Base-by-base conservation (phyloP, 164 flowering plant genomes). In the Buxus sempervirens region DNA sequence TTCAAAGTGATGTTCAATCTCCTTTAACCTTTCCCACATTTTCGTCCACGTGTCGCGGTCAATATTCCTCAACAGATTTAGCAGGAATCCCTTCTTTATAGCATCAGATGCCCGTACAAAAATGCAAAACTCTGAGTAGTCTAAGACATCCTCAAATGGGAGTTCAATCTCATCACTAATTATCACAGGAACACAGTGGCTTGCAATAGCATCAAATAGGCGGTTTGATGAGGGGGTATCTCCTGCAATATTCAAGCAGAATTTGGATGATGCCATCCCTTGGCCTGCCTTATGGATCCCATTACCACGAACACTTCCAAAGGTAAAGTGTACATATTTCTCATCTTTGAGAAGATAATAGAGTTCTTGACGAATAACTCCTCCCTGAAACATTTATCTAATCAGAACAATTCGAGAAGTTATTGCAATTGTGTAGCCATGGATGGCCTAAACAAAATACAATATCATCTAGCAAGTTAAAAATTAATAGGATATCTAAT, bases 211-310 rank as follows among this genome's bases (percentile, higher is more conserved):
- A 73, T 94, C 98, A 69, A 91, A 94, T 2, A 94, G 91, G 54
- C 94, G 90, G 71, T 91, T 91, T 0, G 98, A 91, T 8, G 97
- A 90, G n/a, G 98, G 96, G 51, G 96, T 91, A 77, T 91, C 97
- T 38, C 98, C 98, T 18, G 95, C 97, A 24, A 91, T 86, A 63
- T 85, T 83, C 12, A 91, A 85, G 76, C 97, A 94, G 69, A 94
- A 94, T 71, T 90, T 92, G 58, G 97, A 88, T 22, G 87, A 81
- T 23, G 81, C 80, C 98, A 92, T 92, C 54, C 97, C 98, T 72
- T 76, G 79, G 65, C 90, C 76, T 26, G 96, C 91, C 62, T 61
- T 69, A 28, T 57, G 79, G 63, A 83, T 67, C 27, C 97, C 98
- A 45, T 80, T 77, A 49, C 85, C 78, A 65, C 69, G 76, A 14